phyloP scores from a whole-genome alignment of 108 stramenopile genomes.

The Pseudonitzschia pungens region DNA sequence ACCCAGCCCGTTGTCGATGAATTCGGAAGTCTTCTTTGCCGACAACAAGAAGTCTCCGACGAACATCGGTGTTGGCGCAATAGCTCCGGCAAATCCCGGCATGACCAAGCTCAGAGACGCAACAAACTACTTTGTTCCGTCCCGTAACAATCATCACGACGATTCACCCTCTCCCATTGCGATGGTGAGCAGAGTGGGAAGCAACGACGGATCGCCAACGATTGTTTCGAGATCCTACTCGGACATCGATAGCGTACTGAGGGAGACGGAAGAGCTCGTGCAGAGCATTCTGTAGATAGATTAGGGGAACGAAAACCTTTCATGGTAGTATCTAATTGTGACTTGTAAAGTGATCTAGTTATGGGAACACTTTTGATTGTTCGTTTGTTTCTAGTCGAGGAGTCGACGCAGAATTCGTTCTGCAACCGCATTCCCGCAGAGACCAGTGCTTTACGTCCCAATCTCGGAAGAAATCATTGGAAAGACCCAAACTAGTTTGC shows the following conservation, averaged over 20 bases:
- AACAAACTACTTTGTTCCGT: not conserved
- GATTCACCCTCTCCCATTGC: constrained; percentile 9
- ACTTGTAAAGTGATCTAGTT: no score
- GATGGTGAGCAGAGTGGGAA: not conserved
- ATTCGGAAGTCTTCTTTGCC: not conserved
- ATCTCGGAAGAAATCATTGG: no score
- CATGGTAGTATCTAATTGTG: no score
- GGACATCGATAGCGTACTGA: constrained; percentile 35
- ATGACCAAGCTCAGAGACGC: not conserved
- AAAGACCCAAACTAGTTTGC: no score
- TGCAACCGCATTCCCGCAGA: no score
- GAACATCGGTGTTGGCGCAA: not conserved
- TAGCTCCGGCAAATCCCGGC: not conserved
- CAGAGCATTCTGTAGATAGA: constrained; percentile 28
- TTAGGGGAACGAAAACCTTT: not conserved
- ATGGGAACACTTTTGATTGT: no score
- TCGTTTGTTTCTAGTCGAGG: not conserved
- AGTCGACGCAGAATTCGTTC: no score
- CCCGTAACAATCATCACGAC: not conserved
- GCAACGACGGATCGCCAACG: not conserved
- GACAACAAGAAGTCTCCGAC: not conserved
- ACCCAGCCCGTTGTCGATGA: constrained; percentile 13
- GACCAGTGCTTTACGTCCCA: no score
- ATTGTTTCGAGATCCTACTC: constrained; percentile 28
- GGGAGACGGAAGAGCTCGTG: constrained; percentile 41